Base-by-base conservation (phyloP, 2,329 filamentous ascomycete species). In the Curvularia verruculosa region DNA sequence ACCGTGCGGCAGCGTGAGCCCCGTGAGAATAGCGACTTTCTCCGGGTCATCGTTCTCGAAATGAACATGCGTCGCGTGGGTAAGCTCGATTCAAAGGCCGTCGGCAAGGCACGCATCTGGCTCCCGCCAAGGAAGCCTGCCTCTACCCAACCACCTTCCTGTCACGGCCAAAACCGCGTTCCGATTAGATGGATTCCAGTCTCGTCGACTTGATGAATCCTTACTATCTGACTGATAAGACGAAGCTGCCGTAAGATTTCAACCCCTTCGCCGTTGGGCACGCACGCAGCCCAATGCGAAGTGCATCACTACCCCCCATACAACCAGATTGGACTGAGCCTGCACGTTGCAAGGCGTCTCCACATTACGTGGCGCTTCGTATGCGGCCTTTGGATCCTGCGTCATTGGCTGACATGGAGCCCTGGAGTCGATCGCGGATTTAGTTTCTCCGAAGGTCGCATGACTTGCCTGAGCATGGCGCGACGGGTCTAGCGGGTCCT, bases 51-150 rank as follows among this genome's bases (percentile, higher is more conserved):
- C 15, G 86, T 88, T 10, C 78, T 88, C 46, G 86, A 88, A 73
- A 87, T 88, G 85, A 87, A 88, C 70, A 88, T 88, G 86, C 81
- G 85, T 36, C 81, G 85, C 41, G 80, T 79, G 58, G 86, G 86
- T 53, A 88, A 88, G 74, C 76, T 88, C 43, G 84, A 85, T 59
- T 77, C 83, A 41, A 82, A 83, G 51, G 75, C 75, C 23, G 78
- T 82, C 15, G 84, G 85, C 19, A 79, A 81, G 60, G 86, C 86
- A 24, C 81, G 80, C 54, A 80, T 87, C 58, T 87, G 84, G 84
- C 73, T 88, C 43, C 85, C 86, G 36, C 85, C 86, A 43, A 80
- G 86, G 59, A 77, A 80, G 61, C 52, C 64, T 29, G 69, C 64
- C 49, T 59, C 70, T 24, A 65, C 56, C 55, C 68, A 64, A 61